These are phyloP conservation scores for Dryas alaskensis DNA, from an alignment of 306 rosid genomes.

Conservation along the genomic window DNA sequence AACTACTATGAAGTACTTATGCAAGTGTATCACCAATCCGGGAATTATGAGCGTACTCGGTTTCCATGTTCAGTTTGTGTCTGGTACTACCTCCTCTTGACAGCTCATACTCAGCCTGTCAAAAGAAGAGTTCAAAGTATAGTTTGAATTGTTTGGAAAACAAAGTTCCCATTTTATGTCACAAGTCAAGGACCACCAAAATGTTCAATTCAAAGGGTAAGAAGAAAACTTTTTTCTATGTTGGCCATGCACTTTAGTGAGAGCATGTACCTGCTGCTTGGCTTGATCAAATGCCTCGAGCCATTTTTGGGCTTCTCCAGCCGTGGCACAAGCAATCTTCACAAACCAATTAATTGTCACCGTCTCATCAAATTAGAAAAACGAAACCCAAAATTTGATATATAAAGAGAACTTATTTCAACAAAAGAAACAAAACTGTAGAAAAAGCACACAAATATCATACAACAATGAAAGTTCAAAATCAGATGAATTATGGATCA, in stretches of 20 bases:
- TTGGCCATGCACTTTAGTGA: slow-evolving; percentile 2
- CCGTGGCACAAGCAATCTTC: slow-evolving; percentile 81
- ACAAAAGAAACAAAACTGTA: background rate
- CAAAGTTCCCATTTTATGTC: background rate
- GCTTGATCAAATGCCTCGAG: slow-evolving; percentile 92
- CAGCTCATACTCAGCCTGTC: slow-evolving; percentile 77
- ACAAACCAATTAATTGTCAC: slow-evolving; percentile 24
- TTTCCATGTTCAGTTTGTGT: slow-evolving; percentile 60
- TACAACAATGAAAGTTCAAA: background rate
- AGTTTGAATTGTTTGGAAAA: background rate
- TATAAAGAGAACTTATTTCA: background rate
- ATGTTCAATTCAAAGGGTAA: background rate
- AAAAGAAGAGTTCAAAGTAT: slow-evolving; percentile 21
- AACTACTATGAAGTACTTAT: slow-evolving; percentile 2
- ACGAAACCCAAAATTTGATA: background rate
- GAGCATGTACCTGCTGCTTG: slow-evolving; percentile 68
- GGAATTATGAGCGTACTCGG: slow-evolving; percentile 58
- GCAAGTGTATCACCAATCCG: slow-evolving; percentile 18
- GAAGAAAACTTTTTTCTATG: background rate
- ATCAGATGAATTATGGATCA: background rate
- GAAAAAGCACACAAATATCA: background rate
- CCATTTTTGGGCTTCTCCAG: slow-evolving; percentile 76
- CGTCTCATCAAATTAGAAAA: background rate
- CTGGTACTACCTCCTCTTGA: slow-evolving; percentile 45
- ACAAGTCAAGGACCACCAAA: background rate